Evolutionary conservation across 1,284 basidiomycete genomes (phyloP).

Genomic region (Ustilago crameri): DNA sequence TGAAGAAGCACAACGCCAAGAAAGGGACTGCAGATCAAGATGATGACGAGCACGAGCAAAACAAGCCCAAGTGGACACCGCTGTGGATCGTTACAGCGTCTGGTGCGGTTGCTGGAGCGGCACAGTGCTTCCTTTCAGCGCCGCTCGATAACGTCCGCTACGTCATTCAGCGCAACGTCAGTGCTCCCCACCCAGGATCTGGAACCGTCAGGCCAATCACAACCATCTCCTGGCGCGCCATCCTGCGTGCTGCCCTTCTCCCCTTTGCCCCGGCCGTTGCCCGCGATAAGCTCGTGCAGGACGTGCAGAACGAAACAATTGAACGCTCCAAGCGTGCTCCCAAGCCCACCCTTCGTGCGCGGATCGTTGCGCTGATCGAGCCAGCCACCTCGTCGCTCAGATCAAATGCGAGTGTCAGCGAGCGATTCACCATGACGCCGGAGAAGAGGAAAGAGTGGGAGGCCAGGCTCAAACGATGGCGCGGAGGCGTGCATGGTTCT

Average conservation of each 20-base stretch:
- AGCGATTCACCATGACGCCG: constrained; percentile 32
- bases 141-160: constrained; percentile 70
- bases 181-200: constrained; percentile 10
- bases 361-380: constrained; percentile 22
- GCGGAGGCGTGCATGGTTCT: constrained; percentile 62
- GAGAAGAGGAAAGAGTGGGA: constrained; percentile 63
- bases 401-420: constrained; percentile 9
- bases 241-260: constrained; percentile 61
- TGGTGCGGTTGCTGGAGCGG: constrained; percentile 68
- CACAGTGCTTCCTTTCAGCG: constrained; percentile 69
- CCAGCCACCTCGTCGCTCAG: constrained; percentile 23
- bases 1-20: constrained; percentile 19
- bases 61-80: constrained; percentile 48
- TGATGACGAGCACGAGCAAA: constrained; percentile 4
- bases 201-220: constrained; percentile 6
- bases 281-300: constrained; percentile 45
- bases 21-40: neutral
- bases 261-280: constrained; percentile 60
- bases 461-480: constrained; percentile 50
- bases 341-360: constrained; percentile 22
- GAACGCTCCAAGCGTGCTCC: constrained; percentile 30
- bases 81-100: constrained; percentile 61
- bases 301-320: constrained; percentile 47
- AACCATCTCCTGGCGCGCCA: constrained; percentile 61
- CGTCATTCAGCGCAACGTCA: constrained; percentile 61